phyloP scores from a whole-genome alignment of 495 filamentous ascomycete genomes.

The Neurospora sp. region DNA sequence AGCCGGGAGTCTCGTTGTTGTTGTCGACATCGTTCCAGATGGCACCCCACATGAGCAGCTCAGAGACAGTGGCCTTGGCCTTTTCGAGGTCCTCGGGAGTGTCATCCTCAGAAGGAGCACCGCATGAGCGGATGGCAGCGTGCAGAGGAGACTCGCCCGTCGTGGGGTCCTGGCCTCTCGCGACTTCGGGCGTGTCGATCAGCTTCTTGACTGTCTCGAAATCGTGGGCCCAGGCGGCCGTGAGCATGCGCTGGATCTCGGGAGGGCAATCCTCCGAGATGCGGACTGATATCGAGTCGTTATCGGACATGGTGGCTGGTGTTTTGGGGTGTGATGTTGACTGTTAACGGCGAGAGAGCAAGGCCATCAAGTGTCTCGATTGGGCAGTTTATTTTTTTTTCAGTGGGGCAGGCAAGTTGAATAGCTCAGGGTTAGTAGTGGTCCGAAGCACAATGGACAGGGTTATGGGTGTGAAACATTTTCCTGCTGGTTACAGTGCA shows the following conservation, averaged over 20 bases:
- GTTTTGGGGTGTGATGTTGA: not conserved
- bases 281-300: constrained; percentile 33
- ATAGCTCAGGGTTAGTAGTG: not conserved
- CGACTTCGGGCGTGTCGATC: constrained; percentile 51
- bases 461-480: not conserved
- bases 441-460: not conserved
- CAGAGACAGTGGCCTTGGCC: constrained; percentile 55
- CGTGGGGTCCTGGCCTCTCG: constrained; percentile 71
- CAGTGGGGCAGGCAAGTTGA: not conserved
- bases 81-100: constrained; percentile 38
- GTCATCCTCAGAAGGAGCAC: constrained; percentile 34
- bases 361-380: not conserved
- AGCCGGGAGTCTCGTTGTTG: constrained; percentile 83
- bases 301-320: constrained; percentile 14
- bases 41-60: constrained; percentile 76
- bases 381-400: not conserved
- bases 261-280: constrained; percentile 36
- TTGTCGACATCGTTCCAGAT: constrained; percentile 95
- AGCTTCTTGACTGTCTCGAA: constrained; percentile 60
- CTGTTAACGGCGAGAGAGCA: not conserved
- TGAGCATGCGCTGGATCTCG: constrained; percentile 51
- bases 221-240: constrained; percentile 78
- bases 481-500: not conserved
- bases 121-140: constrained; percentile 79
- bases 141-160: constrained; percentile 85